These are phyloP conservation scores for Melanomma pulvis-pyrius DNA, from an alignment of 495 filamentous ascomycete genomes.

Conservation along the genomic window DNA sequence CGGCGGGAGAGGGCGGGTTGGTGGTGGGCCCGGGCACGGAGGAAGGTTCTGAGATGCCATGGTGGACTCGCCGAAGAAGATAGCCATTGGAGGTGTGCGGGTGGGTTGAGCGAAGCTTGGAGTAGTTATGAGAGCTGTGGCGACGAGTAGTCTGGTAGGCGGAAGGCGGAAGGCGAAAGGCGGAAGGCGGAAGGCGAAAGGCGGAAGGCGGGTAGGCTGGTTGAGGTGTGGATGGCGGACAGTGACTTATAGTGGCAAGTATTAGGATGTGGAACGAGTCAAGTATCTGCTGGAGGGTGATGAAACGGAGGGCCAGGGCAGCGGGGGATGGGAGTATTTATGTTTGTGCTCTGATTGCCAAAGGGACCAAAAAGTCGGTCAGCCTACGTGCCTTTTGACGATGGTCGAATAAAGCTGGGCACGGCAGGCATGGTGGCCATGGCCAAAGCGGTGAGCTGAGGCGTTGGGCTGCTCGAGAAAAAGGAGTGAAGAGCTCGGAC, in stretches of 20 bases:
- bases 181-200: too few species aligned
- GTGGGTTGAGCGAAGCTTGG: neutral
- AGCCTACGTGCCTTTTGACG: constrained; percentile 36
- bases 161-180: neutral
- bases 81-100: constrained; percentile 31
- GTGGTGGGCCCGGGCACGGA: constrained; percentile 83
- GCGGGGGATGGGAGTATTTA: constrained; percentile 34
- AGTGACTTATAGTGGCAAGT: neutral
- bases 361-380: constrained; percentile 35
- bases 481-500: constrained; percentile 35
- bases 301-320: constrained; percentile 24
- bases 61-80: constrained; percentile 56
- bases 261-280: constrained; percentile 10
- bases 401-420: constrained; percentile 39
- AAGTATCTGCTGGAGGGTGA: constrained; percentile 22
- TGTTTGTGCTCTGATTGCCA: constrained; percentile 28
- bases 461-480: constrained; percentile 22
- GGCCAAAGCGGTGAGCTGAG: constrained; percentile 41
- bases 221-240: neutral
- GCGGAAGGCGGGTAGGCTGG: neutral
- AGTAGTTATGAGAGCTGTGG: neutral
- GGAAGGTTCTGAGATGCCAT: constrained; percentile 67
- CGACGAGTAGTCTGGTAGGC: neutral
- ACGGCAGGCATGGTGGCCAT: constrained; percentile 26
- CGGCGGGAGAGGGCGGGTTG: constrained; percentile 79